These are phyloP conservation scores for Ophiosphaerella korrae DNA, from an alignment of 2,329 filamentous ascomycete genomes.

Conservation along the genomic window DNA sequence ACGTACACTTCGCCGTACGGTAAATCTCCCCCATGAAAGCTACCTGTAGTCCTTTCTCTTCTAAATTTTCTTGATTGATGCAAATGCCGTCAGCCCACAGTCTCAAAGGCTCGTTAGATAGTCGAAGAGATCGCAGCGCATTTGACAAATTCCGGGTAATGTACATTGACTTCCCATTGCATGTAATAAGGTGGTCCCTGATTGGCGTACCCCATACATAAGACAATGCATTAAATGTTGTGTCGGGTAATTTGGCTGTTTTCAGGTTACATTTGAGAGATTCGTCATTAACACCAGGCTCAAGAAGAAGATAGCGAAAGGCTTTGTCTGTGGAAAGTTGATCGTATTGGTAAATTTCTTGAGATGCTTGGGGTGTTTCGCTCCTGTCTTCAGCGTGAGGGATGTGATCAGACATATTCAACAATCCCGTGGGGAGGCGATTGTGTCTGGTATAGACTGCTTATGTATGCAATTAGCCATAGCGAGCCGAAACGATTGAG, in stretches of 20 bases:
- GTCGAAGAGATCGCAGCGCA: constrained; percentile 5
- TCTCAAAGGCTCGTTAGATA: not conserved
- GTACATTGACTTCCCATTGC: not conserved
- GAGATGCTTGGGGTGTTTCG: not conserved
- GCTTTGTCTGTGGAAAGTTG: not conserved
- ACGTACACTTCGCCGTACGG: not conserved
- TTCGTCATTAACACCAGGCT: not conserved
- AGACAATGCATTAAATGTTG: constrained; percentile 1
- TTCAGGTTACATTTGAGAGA: not conserved
- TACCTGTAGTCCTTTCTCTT: constrained; percentile 10
- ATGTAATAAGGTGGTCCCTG: not conserved
- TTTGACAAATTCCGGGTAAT: constrained; percentile 3
- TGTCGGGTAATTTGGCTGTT: not conserved
- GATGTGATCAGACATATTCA: too few species aligned
- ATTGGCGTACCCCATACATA: constrained; percentile 8
- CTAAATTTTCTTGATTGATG: constrained; percentile 7
- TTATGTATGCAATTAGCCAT: too few species aligned
- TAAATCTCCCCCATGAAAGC: constrained; percentile 10
- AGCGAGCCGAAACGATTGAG: too few species aligned
- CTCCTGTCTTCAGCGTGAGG: too few species aligned
- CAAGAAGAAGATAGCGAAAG: constrained; percentile 1
- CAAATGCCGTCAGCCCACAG: constrained; percentile 12
- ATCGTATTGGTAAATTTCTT: not conserved
- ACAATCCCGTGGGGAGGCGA: too few species aligned
- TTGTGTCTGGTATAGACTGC: too few species aligned